Base-by-base conservation (phyloP, 345 rosid genomes). In the Cardamine occulta region DNA sequence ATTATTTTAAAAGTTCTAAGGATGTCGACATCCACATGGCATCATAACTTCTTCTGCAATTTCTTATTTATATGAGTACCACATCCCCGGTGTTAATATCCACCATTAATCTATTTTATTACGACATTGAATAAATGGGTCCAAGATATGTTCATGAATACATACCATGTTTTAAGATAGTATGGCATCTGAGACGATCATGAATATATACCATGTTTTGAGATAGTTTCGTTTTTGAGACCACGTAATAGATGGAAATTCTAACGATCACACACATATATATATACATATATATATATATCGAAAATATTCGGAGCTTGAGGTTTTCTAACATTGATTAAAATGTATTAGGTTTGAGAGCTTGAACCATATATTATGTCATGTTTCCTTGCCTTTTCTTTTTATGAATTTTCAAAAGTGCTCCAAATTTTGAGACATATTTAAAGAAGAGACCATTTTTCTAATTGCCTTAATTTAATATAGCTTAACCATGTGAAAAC, bases 11-110 rank as follows among this genome's bases (percentile, higher is more conserved):
- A 58, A 34, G 17, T 15, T 48, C 21, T 18, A 34, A 10, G 3
- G 45, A 59, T 59, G n/a, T 34, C 39, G 44, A 59, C 45, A 59
- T 59, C 44, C 63, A 59, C 28, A 34, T 34, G 63, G 15, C 28
- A 18, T 59, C 63, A 58, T 29, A 32, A 58, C 37, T 58, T 9
- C 63, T 17, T 32, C 26, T 32, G 26, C 42, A 58, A 39, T 39
- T 42, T 42, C n/a, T 42, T 1, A n/a, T 42, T 42, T 42, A 13
- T 42, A 4, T 42, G 13, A 14, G 14, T 12, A 42, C 18, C 28
- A 59, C 9, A 32, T 58, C 44, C 26, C 8, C 34, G 15, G 44
- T 17, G 35, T 9, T 32, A 7, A 9, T 34, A 5, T 10, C 15
- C 28, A 59, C 28, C 45, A 59, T 59, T 35, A 5, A 59, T 19